Percentiles rank a stretch among this genome's conserved stretches.
Evolutionary conservation across 2,329 filamentous ascomycete species (phyloP).

Genomic region (Sarocladium oryzae): DNA sequence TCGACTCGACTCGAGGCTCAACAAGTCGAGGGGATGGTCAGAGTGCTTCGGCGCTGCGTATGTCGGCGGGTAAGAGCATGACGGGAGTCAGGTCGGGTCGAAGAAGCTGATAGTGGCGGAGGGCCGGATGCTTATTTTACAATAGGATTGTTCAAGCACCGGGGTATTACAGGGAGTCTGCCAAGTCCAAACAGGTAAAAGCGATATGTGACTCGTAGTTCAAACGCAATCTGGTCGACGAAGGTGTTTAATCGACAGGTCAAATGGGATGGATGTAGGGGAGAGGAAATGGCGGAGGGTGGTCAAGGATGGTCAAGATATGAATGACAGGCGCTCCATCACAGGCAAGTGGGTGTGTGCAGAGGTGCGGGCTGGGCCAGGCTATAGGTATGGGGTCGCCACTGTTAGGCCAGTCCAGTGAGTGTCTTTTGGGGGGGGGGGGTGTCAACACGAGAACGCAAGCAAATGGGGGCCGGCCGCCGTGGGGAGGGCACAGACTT

Average conservation of each 20-base stretch:
- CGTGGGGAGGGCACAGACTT: too few relatives aligned
- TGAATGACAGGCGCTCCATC: neutral
- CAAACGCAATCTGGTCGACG: neutral
- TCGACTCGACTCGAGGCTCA: neutral
- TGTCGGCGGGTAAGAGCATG: neutral
- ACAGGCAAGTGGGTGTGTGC: neutral
- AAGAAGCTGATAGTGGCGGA: neutral
- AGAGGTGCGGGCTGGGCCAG: neutral
- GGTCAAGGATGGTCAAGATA: slow-evolving; percentile 1
- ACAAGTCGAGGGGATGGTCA: neutral
- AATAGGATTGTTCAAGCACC: neutral
- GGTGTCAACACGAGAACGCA: slow-evolving; percentile 1
- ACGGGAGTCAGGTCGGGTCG: neutral
- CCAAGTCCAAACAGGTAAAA: neutral
- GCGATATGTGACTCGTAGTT: neutral
- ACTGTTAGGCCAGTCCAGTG: too few relatives aligned
- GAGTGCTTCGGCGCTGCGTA: neutral
- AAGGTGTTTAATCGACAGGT: slow-evolving; percentile 2
- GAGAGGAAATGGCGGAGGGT: neutral
- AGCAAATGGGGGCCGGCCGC: neutral
- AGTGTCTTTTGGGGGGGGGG: too few relatives aligned
- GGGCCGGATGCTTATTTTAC: neutral
- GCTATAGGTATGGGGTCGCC: too few relatives aligned
- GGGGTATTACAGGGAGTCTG: neutral
- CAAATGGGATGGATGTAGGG: neutral